Evolutionary conservation across 805 yeast genomes (phyloP).

Genomic region (Candida silvatica): DNA sequence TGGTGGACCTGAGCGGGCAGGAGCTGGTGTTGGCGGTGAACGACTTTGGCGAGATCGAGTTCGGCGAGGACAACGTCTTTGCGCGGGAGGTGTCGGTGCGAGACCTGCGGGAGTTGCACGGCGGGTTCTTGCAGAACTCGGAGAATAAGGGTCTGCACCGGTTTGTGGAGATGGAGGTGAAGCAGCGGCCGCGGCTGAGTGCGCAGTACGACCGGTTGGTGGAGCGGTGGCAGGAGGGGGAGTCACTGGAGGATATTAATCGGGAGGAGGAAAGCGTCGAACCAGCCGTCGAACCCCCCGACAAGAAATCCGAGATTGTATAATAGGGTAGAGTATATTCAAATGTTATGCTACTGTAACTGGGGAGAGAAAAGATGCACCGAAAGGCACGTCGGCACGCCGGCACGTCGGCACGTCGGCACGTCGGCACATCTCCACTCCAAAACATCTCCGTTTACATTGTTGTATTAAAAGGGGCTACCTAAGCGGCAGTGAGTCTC

Average conservation of each 20-base stretch:
- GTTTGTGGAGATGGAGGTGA: slow-evolving; percentile 15
- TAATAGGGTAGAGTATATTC: too few relatives aligned
- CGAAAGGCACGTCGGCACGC: too few relatives aligned
- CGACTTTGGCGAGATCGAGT: slow-evolving; percentile 13
- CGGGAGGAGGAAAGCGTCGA: too few relatives aligned
- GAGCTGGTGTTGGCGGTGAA: slow-evolving; percentile 8
- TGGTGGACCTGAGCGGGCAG: neutral
- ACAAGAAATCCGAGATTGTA: too few relatives aligned
- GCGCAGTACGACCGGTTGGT: neutral
- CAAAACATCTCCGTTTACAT: too few relatives aligned
- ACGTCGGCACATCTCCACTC: too few relatives aligned
- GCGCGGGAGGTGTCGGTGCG: slow-evolving; percentile 9
- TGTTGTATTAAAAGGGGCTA: too few relatives aligned
- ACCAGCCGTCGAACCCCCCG: too few relatives aligned
- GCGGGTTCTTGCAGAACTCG: slow-evolving; percentile 14
- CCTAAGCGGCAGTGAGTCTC: slow-evolving; percentile 63
- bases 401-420: too few relatives aligned
- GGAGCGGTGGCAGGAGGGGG: slow-evolving; percentile 6
- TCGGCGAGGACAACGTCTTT: slow-evolving; percentile 18
- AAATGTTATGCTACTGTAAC: too few relatives aligned
- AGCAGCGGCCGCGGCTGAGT: slow-evolving; percentile 4
- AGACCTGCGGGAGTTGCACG: slow-evolving; percentile 15
- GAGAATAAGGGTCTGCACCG: slow-evolving; percentile 16
- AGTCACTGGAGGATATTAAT: slow-evolving; percentile 16
- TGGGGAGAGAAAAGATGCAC: too few relatives aligned